Evolutionary conservation across 345 rosid genomes (phyloP).

Genomic region (Syzygium aqueum): DNA sequence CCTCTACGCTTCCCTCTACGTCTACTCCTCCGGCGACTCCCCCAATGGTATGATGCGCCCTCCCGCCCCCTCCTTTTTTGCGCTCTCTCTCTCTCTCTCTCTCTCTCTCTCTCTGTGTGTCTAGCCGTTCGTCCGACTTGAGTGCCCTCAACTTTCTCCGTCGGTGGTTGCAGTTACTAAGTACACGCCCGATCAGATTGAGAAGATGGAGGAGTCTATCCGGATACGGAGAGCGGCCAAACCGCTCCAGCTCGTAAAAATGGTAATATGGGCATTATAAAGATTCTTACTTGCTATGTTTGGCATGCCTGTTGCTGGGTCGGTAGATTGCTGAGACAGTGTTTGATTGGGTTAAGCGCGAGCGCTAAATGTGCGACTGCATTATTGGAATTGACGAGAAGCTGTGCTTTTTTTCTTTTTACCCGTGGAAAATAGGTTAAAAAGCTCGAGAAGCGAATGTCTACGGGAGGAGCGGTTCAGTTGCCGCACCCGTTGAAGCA

Average conservation of each 20-base stretch:
- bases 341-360: not conserved
- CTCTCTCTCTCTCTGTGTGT: too few relatives aligned
- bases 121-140: too few relatives aligned
- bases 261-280: slow-evolving; percentile 28
- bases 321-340: not conserved
- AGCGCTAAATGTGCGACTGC: not conserved
- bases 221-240: slow-evolving; percentile 74
- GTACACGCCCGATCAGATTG: slow-evolving; percentile 78
- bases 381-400: not conserved
- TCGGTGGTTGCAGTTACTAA: slow-evolving; percentile 36
- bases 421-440: slow-evolving; percentile 36
- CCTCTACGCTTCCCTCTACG: slow-evolving; percentile 68
- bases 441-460: slow-evolving; percentile 37
- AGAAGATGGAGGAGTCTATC: slow-evolving; percentile 78
- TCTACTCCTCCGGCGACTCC: slow-evolving; percentile 43
- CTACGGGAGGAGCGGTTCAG: slow-evolving; percentile 26
- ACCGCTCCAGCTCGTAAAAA: slow-evolving; percentile 47
- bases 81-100: too few relatives aligned
- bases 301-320: not conserved
- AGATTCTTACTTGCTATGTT: not conserved
- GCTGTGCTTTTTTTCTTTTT: not conserved
- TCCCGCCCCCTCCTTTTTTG: not conserved
- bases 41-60: slow-evolving; percentile 20
- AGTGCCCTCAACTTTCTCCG: not conserved
- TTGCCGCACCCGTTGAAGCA: slow-evolving; percentile 45